phyloP scores from a whole-genome alignment of 257 asterid genomes.

The Ligustrum vulgare region DNA sequence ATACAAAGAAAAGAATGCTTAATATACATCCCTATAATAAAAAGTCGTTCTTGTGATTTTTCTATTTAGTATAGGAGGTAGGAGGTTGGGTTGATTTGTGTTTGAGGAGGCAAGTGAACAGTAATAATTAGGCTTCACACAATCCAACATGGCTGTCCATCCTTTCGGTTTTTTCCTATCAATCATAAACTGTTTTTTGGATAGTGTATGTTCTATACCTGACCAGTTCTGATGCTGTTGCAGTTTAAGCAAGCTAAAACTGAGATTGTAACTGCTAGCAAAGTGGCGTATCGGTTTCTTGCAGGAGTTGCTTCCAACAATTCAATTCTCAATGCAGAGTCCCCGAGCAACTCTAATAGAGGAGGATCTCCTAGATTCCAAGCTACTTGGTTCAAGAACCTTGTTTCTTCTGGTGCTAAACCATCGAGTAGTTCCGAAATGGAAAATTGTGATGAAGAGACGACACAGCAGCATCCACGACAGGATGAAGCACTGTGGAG shows the following conservation, averaged over 20 bases:
- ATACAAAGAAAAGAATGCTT: background rate
- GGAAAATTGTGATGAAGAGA: conserved; percentile 44
- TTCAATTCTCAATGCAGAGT: conserved; percentile 48
- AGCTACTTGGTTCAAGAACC: conserved; percentile 77
- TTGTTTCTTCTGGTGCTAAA: conserved; percentile 58
- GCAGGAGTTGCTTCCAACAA: conserved; percentile 78
- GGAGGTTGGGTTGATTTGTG: background rate
- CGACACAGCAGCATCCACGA: conserved; percentile 32
- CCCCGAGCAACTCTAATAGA: conserved; percentile 54
- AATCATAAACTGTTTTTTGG: background rate
- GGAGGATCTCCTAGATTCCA: conserved; percentile 80
- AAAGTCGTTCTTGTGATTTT: background rate
- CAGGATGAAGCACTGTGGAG: conserved; percentile 40
- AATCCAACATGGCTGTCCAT: background rate
- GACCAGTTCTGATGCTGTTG: conserved; percentile 28
- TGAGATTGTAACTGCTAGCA: conserved; percentile 86
- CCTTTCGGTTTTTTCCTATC: background rate
- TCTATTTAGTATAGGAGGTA: background rate
- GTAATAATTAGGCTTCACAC: background rate
- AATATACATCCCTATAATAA: background rate
- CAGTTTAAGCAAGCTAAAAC: conserved; percentile 95
- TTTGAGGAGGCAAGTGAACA: background rate
- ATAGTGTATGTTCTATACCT: background rate
- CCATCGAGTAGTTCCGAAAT: conserved; percentile 69
- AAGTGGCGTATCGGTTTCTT: conserved; percentile 79